Conservation (phyloP, 2,329 filamentous ascomycete genomes). For the Exophiala sideris region DNA sequence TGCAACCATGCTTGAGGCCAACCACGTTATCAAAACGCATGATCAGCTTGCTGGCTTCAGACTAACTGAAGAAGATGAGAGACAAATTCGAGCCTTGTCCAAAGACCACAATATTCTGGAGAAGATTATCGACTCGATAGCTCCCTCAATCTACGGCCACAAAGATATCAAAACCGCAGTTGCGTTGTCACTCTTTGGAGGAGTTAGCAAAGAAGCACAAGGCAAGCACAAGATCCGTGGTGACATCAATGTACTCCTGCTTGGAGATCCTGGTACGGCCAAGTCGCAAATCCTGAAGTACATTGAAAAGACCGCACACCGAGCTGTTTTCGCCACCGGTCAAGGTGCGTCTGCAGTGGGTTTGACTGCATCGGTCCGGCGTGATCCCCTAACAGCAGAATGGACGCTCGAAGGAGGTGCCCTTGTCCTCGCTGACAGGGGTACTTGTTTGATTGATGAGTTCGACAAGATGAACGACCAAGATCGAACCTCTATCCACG, state of each 20-base stretch:
- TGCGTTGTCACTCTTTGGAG: constrained; percentile 88
- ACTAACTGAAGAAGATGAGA: constrained; percentile 91
- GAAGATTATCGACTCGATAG: constrained; percentile 87
- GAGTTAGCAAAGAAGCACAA: constrained; percentile 85
- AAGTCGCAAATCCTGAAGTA: constrained; percentile 98
- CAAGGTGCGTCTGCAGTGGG: constrained; percentile 96
- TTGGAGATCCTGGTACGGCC: constrained; percentile 95
- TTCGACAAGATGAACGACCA: constrained; percentile 99
- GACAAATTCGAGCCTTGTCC: constrained; percentile 80
- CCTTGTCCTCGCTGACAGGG: constrained; percentile 88
- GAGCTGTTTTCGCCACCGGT: constrained; percentile 94
- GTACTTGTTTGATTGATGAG: constrained; percentile 94
- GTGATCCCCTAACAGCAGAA: constrained; percentile 90
- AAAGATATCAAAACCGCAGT: constrained; percentile 96
- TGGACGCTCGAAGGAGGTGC: constrained; percentile 98
- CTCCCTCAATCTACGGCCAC: constrained; percentile 96
- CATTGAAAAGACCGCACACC: constrained; percentile 93
- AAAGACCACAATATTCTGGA: constrained; percentile 89
- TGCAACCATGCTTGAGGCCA: constrained; percentile 94
- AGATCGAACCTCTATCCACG: constrained; percentile 95
- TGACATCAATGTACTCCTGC: constrained; percentile 94
- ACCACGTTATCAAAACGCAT: constrained; percentile 94
- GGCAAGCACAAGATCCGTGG: constrained; percentile 88
- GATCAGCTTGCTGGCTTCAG: constrained; percentile 96
- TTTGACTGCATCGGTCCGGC: constrained; percentile 93